Base-by-base conservation (phyloP, 2,329 filamentous ascomycete species). In the Arthrinium phaeospermum region DNA sequence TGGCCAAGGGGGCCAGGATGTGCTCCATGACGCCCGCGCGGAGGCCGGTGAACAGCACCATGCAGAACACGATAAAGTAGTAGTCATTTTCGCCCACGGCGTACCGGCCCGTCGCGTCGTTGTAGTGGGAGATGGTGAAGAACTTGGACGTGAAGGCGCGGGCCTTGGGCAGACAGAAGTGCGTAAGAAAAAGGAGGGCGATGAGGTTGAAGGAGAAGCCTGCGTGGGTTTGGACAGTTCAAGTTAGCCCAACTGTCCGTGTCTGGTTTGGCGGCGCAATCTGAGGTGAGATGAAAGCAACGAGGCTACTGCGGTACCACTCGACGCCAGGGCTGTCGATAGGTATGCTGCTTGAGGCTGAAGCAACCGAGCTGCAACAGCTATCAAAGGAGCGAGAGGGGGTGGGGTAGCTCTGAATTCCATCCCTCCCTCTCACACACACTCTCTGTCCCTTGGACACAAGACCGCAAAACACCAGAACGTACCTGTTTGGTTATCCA, bases 1-100 rank as follows among this genome's bases (percentile, higher is more conserved):
- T 91, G 61, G 93, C 95, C 71, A 97, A 83, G 8, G 96, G 96
- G 27, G 91, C 90, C 70, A 98, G 87, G 16, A 97, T 78, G 84
- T 97, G 96, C 81, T 98, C 95, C 90, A 98, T 97, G 72, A 90
- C 86, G 70, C 90, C 91, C 51, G 94, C 95, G 73, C 96, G 92
- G 70, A 98, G 87, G 30, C 93, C 95, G 2, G 94, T 98, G 81
- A 98, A 95, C 71, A 95, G 88, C 71, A 98, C 87, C 76, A 97
- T 90, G 86, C 92, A 96, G 79, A 93, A 92, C 14, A 89, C 80
- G 67, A 98, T 91, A 78, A 95, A 90, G 81, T 92, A 93, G 74
- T 90, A 85, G 83, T 99, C 96, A 79, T 97, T 92, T 81, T 87
- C 88, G 74, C 96, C 96, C 76, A 92, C 89, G 67, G 89, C 90